These are phyloP conservation scores for Diaporthe destruens DNA, from an alignment of 2,329 filamentous ascomycete species.

Conservation along the genomic window DNA sequence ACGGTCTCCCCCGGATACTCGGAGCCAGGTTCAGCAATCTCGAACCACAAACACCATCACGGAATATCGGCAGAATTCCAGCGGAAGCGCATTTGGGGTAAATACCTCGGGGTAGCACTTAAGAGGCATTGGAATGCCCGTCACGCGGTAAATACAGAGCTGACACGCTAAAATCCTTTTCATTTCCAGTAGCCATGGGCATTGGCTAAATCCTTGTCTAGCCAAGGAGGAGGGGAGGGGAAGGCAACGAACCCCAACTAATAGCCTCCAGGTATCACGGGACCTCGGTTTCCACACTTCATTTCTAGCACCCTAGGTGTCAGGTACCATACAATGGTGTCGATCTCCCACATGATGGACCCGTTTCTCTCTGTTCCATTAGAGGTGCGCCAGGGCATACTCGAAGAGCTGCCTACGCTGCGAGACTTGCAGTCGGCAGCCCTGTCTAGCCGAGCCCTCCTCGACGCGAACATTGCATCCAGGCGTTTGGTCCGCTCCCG, in stretches of 20 bases:
- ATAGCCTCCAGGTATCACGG: conserved; percentile 16
- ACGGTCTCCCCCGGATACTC: neutral
- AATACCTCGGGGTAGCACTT: too few species aligned
- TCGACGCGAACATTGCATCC: neutral
- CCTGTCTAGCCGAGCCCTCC: conserved; percentile 12
- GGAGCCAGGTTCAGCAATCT: neutral
- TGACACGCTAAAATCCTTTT: conserved; percentile 16
- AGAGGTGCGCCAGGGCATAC: conserved; percentile 16
- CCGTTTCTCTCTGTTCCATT: neutral
- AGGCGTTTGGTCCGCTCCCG: conserved; percentile 6
- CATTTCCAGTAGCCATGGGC: neutral
- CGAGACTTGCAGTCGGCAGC: conserved; percentile 30
- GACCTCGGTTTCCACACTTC: conserved; percentile 1
- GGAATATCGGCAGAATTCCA: neutral
- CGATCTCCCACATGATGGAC: neutral
- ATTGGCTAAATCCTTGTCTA: conserved; percentile 14
- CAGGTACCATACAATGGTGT: neutral
- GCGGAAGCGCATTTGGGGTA: neutral
- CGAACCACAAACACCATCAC: neutral
- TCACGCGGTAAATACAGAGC: neutral
- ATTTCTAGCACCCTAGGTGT: neutral
- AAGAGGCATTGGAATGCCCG: neutral
- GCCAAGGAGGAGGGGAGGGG: conserved; percentile 18
- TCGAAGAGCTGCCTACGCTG: neutral
- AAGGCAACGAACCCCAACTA: conserved; percentile 12